Evolutionary conservation across 495 filamentous ascomycete species (phyloP), one percentile per base, ranked within the genome.

Genomic region (Penicillium roqueforti): DNA sequence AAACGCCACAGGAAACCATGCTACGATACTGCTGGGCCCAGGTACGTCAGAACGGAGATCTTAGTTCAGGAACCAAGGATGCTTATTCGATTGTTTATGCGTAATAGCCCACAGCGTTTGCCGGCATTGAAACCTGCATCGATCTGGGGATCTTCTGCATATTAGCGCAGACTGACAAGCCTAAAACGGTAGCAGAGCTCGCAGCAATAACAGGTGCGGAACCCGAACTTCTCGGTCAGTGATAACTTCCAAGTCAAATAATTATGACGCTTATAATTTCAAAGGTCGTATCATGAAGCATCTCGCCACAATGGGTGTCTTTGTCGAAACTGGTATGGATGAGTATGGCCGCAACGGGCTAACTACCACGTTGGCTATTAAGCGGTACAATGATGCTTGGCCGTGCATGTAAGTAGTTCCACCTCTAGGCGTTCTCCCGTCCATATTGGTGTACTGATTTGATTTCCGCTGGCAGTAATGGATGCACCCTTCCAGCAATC

Each of bases 261-360:
- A 23, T 14, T 14, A 42, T 13, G 13, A 42, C 9, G 19, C 39
- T 42, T 13, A 42, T 51, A 3, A 6, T 23, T n/a, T 2, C 28
- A 11, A 25, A 56, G 60, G 51, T 3, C 71, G 69, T 6, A 51
- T 76, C 26, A 57, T 79, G 53, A 68, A 67, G 37, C 76, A 80
- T 44, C 56, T 79, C 1, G 72, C 68, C 3, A 68, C 76, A 37
- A 74, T 75, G 66, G 70, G 69, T 1, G 59, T 74, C 44, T 56
- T 80, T 11, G 43, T 42, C 16, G 68, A 80, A 57, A 70, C 61
- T 10, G 70, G 61, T 7, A 25, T 29, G 1, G 66, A 79, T 49
- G 68, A 66, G 25, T 80, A 78, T 56, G 41, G 43, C 7, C 58
- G 61, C 1, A 79, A 66, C 28, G 66, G 66, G 16, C 66, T 79